Evolutionary conservation across 2,329 filamentous ascomycete species (phyloP).

Genomic region (Aureobasidium melanogenum): DNA sequence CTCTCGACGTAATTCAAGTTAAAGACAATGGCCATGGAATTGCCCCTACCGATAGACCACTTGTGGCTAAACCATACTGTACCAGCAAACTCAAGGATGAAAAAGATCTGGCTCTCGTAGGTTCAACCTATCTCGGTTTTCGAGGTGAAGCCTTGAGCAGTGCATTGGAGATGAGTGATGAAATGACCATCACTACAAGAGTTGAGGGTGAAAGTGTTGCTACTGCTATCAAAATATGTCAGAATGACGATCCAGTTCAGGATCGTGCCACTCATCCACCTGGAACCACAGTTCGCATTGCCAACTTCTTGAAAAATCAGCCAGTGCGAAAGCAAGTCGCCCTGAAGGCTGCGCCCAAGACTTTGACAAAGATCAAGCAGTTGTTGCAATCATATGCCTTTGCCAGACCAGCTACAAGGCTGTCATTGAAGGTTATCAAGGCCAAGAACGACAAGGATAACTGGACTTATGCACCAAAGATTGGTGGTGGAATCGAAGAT

Average conservation of each 20-base stretch:
- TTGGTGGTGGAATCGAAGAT: conserved; percentile 44
- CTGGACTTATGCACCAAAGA: conserved; percentile 56
- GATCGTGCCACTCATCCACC: conserved; percentile 46
- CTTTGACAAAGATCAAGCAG: conserved; percentile 48
- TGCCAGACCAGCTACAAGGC: conserved; percentile 52
- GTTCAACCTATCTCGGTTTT: conserved; percentile 60
- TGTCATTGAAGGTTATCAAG: conserved; percentile 53
- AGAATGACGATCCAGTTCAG: conserved; percentile 35
- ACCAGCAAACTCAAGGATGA: conserved; percentile 66
- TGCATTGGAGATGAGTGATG: conserved; percentile 49
- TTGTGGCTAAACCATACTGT: conserved; percentile 56
- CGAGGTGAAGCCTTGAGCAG: conserved; percentile 65
- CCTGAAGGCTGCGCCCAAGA: conserved; percentile 50
- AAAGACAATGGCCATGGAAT: conserved; percentile 70
- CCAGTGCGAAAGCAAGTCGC: conserved; percentile 56
- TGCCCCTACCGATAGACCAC: conserved; percentile 48
- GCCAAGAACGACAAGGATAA: conserved; percentile 40
- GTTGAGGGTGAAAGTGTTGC: conserved; percentile 54
- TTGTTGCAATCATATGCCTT: conserved; percentile 58
- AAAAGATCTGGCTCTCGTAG: conserved; percentile 50
- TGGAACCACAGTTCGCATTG: conserved; percentile 60
- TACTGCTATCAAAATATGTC: conserved; percentile 41
- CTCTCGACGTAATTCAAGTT: conserved; percentile 60
- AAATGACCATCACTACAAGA: conserved; percentile 54
- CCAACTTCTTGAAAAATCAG: conserved; percentile 49